phyloP scores from a whole-genome alignment of 495 filamentous ascomycete genomes.

The Aspergillus homomorphus region DNA sequence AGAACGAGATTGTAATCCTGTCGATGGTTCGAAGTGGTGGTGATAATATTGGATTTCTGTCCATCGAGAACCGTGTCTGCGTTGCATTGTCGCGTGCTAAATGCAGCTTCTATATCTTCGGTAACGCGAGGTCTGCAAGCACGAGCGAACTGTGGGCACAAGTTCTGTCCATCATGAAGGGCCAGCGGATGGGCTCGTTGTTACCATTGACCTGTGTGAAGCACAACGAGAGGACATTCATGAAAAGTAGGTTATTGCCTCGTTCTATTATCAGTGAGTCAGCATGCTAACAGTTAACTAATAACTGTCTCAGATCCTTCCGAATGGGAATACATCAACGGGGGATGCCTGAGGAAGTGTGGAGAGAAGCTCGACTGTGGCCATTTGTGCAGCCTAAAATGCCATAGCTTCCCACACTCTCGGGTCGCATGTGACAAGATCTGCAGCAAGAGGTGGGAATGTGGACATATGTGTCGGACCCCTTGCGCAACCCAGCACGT shows the following conservation, averaged over 20 bases:
- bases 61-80: constrained; percentile 74
- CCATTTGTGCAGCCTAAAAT: constrained; percentile 36
- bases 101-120: constrained; percentile 83
- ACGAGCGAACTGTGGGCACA: constrained; percentile 34
- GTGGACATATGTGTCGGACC: constrained; percentile 29
- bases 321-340: constrained; percentile 53
- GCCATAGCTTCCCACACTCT: constrained; percentile 38
- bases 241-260: constrained; percentile 19
- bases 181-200: constrained; percentile 29
- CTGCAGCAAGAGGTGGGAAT: constrained; percentile 28
- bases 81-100: constrained; percentile 88
- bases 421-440: constrained; percentile 26
- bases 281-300: constrained; percentile 5
- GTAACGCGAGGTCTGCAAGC: constrained; percentile 55
- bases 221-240: constrained; percentile 32
- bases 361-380: constrained; percentile 35
- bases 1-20: constrained; percentile 82
- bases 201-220: constrained; percentile 42
- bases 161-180: constrained; percentile 35
- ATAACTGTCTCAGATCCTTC: constrained; percentile 19
- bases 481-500: constrained; percentile 18
- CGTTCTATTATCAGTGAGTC: background rate
- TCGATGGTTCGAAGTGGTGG: constrained; percentile 77
- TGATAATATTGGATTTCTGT: constrained; percentile 65
- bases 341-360: constrained; percentile 44